Evolutionary conservation across 176 grass and related monocot genomes (phyloP).

Genomic region (Lolium multiflorum): DNA sequence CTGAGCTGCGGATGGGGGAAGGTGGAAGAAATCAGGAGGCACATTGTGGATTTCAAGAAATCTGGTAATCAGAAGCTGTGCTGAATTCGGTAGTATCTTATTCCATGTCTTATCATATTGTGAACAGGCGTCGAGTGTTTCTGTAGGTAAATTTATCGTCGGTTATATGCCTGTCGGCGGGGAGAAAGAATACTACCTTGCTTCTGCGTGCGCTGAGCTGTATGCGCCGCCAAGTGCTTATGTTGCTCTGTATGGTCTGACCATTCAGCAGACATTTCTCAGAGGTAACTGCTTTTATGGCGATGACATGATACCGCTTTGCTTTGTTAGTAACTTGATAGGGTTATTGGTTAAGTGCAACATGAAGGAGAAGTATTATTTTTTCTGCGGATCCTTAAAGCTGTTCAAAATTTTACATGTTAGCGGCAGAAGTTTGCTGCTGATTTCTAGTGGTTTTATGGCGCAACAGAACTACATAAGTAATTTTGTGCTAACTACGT

Average conservation of each 20-base stretch:
- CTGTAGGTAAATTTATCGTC: constrained; percentile 93
- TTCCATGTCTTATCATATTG: constrained; percentile 10
- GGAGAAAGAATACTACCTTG: constrained; percentile 98
- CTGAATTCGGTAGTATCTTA: constrained; percentile 29
- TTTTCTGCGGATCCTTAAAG: not conserved
- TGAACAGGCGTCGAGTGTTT: constrained; percentile 33
- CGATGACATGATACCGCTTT: not conserved
- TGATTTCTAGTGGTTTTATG: constrained; percentile 16
- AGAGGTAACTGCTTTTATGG: constrained; percentile 60
- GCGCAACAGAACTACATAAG: not conserved
- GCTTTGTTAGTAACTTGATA: constrained; percentile 1
- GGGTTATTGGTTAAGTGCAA: constrained; percentile 38
- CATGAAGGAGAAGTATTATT: constrained; percentile 8
- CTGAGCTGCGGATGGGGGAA: constrained; percentile 92
- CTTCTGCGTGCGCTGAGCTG: constrained; percentile 79
- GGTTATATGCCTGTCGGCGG: constrained; percentile 90
- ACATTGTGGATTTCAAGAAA: constrained; percentile 89
- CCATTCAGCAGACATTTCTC: constrained; percentile 83
- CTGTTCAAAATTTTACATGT: constrained; percentile 20
- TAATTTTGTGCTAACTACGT: not conserved
- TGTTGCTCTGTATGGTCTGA: constrained; percentile 86
- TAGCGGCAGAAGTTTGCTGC: not conserved
- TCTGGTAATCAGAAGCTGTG: constrained; percentile 65
- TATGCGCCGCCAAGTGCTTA: constrained; percentile 95
- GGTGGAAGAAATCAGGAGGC: constrained; percentile 91